Percentiles rank a stretch among this genome's conserved stretches.
Conservation (phyloP, 225 moss, liverwort and hornwort species). For the Marchantia paleacea region DNA sequence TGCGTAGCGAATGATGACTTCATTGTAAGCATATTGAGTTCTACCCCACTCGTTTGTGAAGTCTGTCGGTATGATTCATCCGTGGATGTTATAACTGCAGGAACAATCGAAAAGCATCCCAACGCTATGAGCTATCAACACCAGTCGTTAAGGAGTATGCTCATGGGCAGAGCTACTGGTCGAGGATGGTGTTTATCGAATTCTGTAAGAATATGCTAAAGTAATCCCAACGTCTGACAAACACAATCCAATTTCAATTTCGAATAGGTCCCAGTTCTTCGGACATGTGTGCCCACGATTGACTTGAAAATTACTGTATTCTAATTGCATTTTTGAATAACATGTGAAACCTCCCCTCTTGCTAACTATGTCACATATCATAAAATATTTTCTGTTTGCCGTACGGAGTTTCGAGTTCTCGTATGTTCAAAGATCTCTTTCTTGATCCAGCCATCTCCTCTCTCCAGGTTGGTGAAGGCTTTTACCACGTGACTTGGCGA, state of each 20-base stretch:
- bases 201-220: conserved; percentile 88
- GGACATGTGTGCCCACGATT: too few relatives aligned
- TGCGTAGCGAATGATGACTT: too few relatives aligned
- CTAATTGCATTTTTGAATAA: too few relatives aligned
- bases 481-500: neutral
- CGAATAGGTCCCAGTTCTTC: too few relatives aligned
- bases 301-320: too few relatives aligned
- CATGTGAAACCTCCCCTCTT: too few relatives aligned
- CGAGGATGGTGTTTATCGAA: conserved; percentile 83
- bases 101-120: conserved; percentile 71
- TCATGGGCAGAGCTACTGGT: conserved; percentile 93
- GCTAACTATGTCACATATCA: neutral
- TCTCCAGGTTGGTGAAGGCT: conserved; percentile 60
- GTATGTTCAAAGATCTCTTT: conserved; percentile 87
- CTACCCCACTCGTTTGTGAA: too few relatives aligned
- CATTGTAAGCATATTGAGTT: too few relatives aligned
- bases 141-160: conserved; percentile 84
- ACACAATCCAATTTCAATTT: too few relatives aligned
- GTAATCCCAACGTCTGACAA: conserved; percentile 39
- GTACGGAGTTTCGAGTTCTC: conserved; percentile 88
- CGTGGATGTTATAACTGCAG: conserved; percentile 31
- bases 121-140: conserved; percentile 76
- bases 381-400: conserved; percentile 22
- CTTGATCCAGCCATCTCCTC: conserved; percentile 82
- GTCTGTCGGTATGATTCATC: neutral